Conservation (phyloP, 108 stramenopile genomes). For the Nitzschia putrida region DNA sequence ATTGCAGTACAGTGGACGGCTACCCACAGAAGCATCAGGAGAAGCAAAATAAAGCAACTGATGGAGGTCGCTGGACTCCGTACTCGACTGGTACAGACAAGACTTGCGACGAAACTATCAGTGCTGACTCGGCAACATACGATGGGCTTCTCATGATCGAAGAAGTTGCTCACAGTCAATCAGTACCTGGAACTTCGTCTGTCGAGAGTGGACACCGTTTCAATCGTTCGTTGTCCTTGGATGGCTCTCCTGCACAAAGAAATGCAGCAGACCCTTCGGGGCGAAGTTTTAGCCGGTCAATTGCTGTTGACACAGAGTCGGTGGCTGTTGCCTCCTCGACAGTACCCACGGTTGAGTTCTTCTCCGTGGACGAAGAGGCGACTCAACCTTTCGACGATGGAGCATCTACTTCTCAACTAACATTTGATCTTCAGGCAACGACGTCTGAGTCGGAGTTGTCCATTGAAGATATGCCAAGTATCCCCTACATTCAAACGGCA, state of each 20-base stretch:
- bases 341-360: neutral
- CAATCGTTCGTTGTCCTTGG: neutral
- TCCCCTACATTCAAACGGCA: conserved; percentile 10
- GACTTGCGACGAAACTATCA: conserved; percentile 13
- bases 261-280: neutral
- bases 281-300: neutral
- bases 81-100: conserved; percentile 3
- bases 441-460: conserved; percentile 4
- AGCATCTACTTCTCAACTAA: too few relatives aligned
- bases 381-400: too few relatives aligned
- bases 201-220: neutral
- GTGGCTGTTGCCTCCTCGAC: too few relatives aligned
- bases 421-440: neutral
- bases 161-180: neutral
- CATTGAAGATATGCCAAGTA: conserved; percentile 14
- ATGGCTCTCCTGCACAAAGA: neutral
- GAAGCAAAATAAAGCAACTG: neutral
- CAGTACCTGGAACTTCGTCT: neutral
- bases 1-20: too few relatives aligned
- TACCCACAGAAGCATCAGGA: neutral
- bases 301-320: neutral
- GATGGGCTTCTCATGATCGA: neutral
- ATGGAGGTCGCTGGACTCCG: conserved; percentile 11
- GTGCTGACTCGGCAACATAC: neutral
- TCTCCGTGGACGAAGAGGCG: too few relatives aligned